A percentile compares a stretch with the other conserved stretches of the same genome.
These are phyloP conservation scores for Chaetomium olivaceum DNA, from an alignment of 2,329 filamentous ascomycete genomes.

Conservation along the genomic window DNA sequence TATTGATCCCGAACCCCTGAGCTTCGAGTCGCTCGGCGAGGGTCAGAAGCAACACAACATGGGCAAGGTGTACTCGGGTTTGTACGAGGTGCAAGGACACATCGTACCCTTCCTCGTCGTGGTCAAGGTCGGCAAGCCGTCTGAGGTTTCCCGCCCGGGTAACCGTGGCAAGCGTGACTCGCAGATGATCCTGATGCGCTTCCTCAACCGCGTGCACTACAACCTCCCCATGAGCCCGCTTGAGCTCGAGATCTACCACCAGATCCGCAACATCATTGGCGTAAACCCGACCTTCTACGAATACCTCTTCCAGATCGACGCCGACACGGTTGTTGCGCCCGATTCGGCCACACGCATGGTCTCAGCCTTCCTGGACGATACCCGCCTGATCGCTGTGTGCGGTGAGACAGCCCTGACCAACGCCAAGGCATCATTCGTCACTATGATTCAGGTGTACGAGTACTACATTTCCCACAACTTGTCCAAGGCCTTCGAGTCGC, in stretches of 20 bases:
- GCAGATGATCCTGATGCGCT: slow-evolving; percentile 97
- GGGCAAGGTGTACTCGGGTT: slow-evolving; percentile 96
- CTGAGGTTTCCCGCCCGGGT: slow-evolving; percentile 89
- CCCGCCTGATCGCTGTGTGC: slow-evolving; percentile 87
- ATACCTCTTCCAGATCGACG: slow-evolving; percentile 93
- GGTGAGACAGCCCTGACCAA: slow-evolving; percentile 94
- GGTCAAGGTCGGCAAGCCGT: slow-evolving; percentile 97
- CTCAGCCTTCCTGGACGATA: slow-evolving; percentile 86
- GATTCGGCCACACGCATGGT: slow-evolving; percentile 94
- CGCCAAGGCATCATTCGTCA: slow-evolving; percentile 88
- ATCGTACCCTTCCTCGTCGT: slow-evolving; percentile 97
- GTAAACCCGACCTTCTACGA: slow-evolving; percentile 99
- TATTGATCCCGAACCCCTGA: slow-evolving; percentile 91
- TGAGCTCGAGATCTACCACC: slow-evolving; percentile 97
- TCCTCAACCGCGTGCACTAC: slow-evolving; percentile 98
- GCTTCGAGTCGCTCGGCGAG: slow-evolving; percentile 94
- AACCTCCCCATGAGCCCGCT: slow-evolving; percentile 94
- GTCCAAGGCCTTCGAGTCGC: slow-evolving; percentile 92
- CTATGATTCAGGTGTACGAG: slow-evolving; percentile 99
- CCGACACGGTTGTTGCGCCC: slow-evolving; percentile 87
- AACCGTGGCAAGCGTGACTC: slow-evolving; percentile 99
- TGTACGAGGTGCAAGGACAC: slow-evolving; percentile 97
- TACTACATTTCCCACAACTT: slow-evolving; percentile 99
- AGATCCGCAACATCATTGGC: slow-evolving; percentile 97
- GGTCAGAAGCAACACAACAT: slow-evolving; percentile 98